These are phyloP conservation scores for Kandelia obovata DNA, from an alignment of 345 rosid genomes.

Conservation along the genomic window DNA sequence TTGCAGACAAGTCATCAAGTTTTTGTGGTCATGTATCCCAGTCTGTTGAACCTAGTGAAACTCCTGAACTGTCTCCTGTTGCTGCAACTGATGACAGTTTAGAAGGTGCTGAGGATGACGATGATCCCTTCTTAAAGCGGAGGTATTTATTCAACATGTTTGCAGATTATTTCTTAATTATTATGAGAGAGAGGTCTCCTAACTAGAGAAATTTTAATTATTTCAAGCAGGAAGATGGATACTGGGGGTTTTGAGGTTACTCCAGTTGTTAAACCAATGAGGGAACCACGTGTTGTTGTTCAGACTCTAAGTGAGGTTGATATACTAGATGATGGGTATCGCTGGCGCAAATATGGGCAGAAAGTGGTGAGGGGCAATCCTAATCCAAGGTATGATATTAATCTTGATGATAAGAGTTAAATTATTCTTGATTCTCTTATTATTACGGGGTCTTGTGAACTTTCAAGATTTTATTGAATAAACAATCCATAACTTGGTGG, in stretches of 20 bases:
- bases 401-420: conserved; percentile 10
- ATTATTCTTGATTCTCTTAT: neutral
- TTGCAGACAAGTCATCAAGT: conserved; percentile 58
- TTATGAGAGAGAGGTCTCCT: conserved; percentile 9
- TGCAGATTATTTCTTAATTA: conserved; percentile 10
- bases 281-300: conserved; percentile 97
- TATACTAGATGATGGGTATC: conserved; percentile 93
- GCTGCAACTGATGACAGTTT: conserved; percentile 51
- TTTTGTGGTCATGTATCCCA: conserved; percentile 46
- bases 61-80: conserved; percentile 49
- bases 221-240: conserved; percentile 71
- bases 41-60: conserved; percentile 44
- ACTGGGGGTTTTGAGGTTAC: conserved; percentile 61
- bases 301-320: conserved; percentile 97
- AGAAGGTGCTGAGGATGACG: conserved; percentile 70
- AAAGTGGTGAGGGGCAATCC: conserved; percentile 98
- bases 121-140: conserved; percentile 73
- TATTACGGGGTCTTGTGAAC: conserved; percentile 1
- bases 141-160: conserved; percentile 48
- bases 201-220: conserved; percentile 12
- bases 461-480: neutral
- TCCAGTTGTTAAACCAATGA: conserved; percentile 91
- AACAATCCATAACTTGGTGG: neutral
- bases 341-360: conserved; percentile 99
- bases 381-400: conserved; percentile 66